Base-by-base conservation (phyloP, 1,284 basidiomycete genomes). In the Golubevia pallescens region DNA sequence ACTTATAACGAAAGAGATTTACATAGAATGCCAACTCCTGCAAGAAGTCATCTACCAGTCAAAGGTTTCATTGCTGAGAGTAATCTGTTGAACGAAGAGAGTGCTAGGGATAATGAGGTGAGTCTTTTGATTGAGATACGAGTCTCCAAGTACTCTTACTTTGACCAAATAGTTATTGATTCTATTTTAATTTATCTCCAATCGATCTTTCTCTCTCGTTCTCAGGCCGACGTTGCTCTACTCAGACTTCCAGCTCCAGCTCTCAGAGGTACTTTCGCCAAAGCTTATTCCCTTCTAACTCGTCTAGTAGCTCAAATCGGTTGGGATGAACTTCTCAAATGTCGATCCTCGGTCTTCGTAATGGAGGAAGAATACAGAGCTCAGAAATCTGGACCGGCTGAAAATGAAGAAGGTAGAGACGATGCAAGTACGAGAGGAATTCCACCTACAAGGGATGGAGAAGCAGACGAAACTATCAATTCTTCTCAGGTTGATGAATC, bases 371-470 rank as follows among this genome's bases (percentile, higher is more conserved):
- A 85, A 69, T 85, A 85, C 61, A 65, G 83, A n/a, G 71, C 74
- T 20, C 80, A 80, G 51, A 78, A 75, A 61, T 67, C 74, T 8
- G 66, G 64, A 0, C 52, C 68, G 0, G 65, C 67, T 8, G 59
- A 58, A 51, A 23, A 60, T 1, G 64, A 68, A 0, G 65, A 66
- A n/a, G 68, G 55, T 2, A 91, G 92, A 70, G 93, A 94, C 77
- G 89, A 92, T 66, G 91, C 92, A 28, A 93, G 92, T 42, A 93
- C 90, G 19, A 88, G 88, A 53, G 92, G 87, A 82, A 87, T 6
- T 77, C 86, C 1, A 56, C 63, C 57, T 24, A 51, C 57, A 52
- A 48, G 23, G 38, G 10, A 61, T 60, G 20, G 52, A 57, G 51
- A 86, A 87, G 2, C 79, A 86, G 19, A 87, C 86, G 51, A 77